phyloP scores from a whole-genome alignment of 306 rosid species.

The Trichosanthes truncata region DNA sequence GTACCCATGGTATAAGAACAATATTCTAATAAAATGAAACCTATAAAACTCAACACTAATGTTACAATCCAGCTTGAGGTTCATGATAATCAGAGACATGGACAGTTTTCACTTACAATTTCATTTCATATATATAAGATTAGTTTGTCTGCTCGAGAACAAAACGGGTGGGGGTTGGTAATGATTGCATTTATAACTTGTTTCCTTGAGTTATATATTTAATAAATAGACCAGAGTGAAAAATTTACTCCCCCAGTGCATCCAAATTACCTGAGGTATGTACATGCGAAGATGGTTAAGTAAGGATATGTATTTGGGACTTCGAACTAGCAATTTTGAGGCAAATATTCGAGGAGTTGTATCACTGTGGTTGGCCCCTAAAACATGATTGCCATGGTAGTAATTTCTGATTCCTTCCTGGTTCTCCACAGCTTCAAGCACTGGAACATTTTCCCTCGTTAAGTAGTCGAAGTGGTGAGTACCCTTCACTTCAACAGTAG shows the following conservation, averaged over 20 bases:
- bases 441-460: slow-evolving; percentile 95
- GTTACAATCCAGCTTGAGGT: neutral
- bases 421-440: slow-evolving; percentile 95
- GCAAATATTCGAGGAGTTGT: slow-evolving; percentile 66
- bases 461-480: slow-evolving; percentile 95
- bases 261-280: slow-evolving; percentile 70
- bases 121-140: neutral
- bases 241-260: neutral
- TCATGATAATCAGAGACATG: neutral
- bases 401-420: slow-evolving; percentile 76
- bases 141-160: neutral
- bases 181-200: neutral
- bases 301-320: slow-evolving; percentile 93
- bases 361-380: slow-evolving; percentile 56
- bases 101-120: neutral
- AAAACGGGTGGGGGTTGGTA: neutral
- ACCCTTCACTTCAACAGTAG: slow-evolving; percentile 88
- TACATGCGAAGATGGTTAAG: slow-evolving; percentile 95
- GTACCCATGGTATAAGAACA: neutral
- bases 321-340: slow-evolving; percentile 81
- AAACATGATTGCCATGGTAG: slow-evolving; percentile 82
- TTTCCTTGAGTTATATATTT: neutral
- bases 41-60: neutral
- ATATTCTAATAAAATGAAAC: neutral
- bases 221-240: neutral